Percentiles rank a stretch among this genome's conserved stretches.
Evolutionary conservation across 192 early-diverging fungal genomes (phyloP).

Genomic region (Coemansia biformis): DNA sequence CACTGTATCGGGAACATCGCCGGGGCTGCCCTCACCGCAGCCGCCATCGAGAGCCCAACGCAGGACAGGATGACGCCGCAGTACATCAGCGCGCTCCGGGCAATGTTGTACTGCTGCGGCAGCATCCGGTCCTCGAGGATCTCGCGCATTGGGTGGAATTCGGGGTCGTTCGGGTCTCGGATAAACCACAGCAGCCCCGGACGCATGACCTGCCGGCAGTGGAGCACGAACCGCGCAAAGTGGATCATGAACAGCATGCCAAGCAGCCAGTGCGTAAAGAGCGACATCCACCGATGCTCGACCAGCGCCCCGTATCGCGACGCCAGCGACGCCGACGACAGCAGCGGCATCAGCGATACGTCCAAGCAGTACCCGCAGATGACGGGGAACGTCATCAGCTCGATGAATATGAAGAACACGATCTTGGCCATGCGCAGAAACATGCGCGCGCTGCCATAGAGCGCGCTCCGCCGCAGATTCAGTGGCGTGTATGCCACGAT

Average conservation of each 20-base stretch:
- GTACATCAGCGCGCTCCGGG: constrained; percentile 79
- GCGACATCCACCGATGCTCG: constrained; percentile 3
- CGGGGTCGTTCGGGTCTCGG: constrained; percentile 92
- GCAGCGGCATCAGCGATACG: constrained; percentile 72
- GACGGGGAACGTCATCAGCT: constrained; percentile 82
- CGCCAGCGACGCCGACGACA: constrained; percentile 54
- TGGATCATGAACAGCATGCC: constrained; percentile 94
- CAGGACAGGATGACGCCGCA: constrained; percentile 66
- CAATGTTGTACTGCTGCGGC: constrained; percentile 78
- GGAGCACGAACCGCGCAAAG: constrained; percentile 81
- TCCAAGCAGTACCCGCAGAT: constrained; percentile 84
- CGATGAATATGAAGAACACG: constrained; percentile 78
- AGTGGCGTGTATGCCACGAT: constrained; percentile 38
- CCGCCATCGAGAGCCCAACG: constrained; percentile 55
- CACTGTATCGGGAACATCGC: constrained; percentile 28
- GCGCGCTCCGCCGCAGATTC: constrained; percentile 7
- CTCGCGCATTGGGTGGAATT: constrained; percentile 91
- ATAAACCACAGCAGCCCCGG: constrained; percentile 98
- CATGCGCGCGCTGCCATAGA: constrained; percentile 33
- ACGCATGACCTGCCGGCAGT: constrained; percentile 76
- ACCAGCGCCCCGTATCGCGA: constrained; percentile 47
- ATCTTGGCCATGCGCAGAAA: constrained; percentile 55
- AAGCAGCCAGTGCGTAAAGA: constrained; percentile 83
- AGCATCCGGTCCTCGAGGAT: constrained; percentile 74
- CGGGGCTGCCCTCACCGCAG: constrained; percentile 8